Conservation (phyloP, 164 flowering plant genomes). For the Chloranthus sessilifolius region DNA sequence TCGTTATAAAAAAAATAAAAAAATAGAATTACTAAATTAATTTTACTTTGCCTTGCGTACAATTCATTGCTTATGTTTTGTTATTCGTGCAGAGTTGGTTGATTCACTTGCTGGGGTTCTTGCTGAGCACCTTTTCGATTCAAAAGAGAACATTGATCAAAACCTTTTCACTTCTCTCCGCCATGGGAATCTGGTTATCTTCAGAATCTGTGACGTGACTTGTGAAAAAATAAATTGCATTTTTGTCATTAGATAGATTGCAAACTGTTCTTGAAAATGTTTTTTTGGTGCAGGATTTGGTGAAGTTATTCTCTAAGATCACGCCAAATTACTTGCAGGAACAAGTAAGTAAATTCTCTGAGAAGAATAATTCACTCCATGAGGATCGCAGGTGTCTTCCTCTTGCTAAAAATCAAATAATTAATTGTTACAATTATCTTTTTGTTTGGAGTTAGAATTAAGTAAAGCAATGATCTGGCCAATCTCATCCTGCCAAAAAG, state of each 20-base stretch:
- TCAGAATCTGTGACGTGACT: not conserved
- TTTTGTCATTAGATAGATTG: too few species aligned
- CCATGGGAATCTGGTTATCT: conserved; percentile 41
- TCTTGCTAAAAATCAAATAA: too few species aligned
- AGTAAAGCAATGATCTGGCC: too few species aligned
- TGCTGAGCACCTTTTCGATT: conserved; percentile 40
- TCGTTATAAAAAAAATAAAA: too few species aligned
- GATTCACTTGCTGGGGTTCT: conserved; percentile 44
- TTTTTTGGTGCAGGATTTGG: conserved; percentile 37
- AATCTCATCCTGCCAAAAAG: too few species aligned
- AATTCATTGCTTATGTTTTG: too few species aligned
- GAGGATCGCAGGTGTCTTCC: too few species aligned
- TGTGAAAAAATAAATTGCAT: too few species aligned
- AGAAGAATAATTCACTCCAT: conserved; percentile 31
- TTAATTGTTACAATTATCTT: not conserved
- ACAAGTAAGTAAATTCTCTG: conserved; percentile 33
- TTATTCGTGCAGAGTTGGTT: conserved; percentile 23
- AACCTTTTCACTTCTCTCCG: conserved; percentile 38
- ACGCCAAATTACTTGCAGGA: conserved; percentile 41
- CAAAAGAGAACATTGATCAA: conserved; percentile 68
- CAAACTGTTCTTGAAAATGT: not conserved
- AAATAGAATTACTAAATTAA: too few species aligned
- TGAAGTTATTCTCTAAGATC: conserved; percentile 31
- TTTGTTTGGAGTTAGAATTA: not conserved
- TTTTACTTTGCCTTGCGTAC: too few species aligned